Percentiles rank a stretch among this genome's conserved stretches.
phyloP scores from a whole-genome alignment of 2,329 filamentous ascomycete genomes.

The Madurella fahalii region DNA sequence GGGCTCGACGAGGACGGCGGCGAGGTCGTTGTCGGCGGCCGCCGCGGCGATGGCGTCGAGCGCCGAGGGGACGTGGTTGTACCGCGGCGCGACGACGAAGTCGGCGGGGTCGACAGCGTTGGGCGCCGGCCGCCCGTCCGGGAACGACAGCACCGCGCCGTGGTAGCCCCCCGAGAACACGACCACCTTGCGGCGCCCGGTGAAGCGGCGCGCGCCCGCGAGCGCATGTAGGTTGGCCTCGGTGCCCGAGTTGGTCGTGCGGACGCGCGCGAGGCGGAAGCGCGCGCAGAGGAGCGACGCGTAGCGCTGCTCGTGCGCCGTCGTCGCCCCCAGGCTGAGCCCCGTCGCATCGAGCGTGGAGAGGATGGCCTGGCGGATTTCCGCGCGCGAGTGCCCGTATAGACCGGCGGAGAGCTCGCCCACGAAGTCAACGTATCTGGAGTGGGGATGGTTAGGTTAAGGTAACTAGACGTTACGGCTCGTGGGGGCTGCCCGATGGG shows the following conservation, averaged over 20 bases:
- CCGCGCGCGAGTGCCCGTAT: constrained; percentile 60
- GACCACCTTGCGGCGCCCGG: constrained; percentile 42
- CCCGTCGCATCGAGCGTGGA: constrained; percentile 44
- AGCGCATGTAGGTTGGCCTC: constrained; percentile 61
- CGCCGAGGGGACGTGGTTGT: constrained; percentile 54
- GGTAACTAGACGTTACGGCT: not conserved
- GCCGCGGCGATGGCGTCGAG: constrained; percentile 41
- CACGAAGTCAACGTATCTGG: constrained; percentile 55
- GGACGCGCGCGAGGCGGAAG: constrained; percentile 52
- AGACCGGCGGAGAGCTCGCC: constrained; percentile 62
- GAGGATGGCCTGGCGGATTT: constrained; percentile 47
- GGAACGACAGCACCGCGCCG: constrained; percentile 42
- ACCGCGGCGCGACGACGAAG: constrained; percentile 53
- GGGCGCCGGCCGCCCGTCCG: constrained; percentile 30
- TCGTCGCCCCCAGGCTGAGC: constrained; percentile 52
- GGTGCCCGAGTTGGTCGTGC: constrained; percentile 64
- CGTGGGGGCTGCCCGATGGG: constrained; percentile 2
- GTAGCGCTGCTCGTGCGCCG: constrained; percentile 46
- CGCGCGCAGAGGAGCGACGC: constrained; percentile 50
- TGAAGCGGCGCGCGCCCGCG: constrained; percentile 47
- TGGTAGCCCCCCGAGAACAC: constrained; percentile 52
- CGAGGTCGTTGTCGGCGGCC: constrained; percentile 39
- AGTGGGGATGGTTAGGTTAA: not conserved
- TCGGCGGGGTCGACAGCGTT: constrained; percentile 50
- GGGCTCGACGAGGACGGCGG: constrained; percentile 61